phyloP scores from a whole-genome alignment of 306 rosid genomes.

The Castanea crenata region DNA sequence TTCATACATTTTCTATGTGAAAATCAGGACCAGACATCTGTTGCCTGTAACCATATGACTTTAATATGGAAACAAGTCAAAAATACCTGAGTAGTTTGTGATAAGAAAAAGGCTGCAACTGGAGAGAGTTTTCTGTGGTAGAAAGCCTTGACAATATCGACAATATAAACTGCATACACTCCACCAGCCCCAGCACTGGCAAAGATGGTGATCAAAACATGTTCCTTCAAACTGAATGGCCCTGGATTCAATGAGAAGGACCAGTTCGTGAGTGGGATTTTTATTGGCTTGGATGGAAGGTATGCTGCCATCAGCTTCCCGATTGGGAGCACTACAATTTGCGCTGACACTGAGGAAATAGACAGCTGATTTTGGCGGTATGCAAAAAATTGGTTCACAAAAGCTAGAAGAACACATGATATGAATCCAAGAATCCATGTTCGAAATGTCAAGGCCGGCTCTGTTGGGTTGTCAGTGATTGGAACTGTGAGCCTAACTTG shows the following conservation, averaged over 20 bases:
- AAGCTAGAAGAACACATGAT: slow-evolving; percentile 66
- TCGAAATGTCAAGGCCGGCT: slow-evolving; percentile 67
- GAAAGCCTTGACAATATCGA: slow-evolving; percentile 82
- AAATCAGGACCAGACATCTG: neutral
- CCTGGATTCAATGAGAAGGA: slow-evolving; percentile 74
- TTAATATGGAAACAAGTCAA: neutral
- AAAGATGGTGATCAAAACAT: slow-evolving; percentile 75
- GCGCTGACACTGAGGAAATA: slow-evolving; percentile 62
- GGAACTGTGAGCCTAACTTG: slow-evolving; percentile 81
- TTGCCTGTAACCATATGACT: neutral
- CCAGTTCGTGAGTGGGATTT: slow-evolving; percentile 52
- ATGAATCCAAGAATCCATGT: slow-evolving; percentile 75
- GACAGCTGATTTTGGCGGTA: slow-evolving; percentile 57
- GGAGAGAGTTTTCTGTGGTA: slow-evolving; percentile 59
- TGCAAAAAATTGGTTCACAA: slow-evolving; percentile 69
- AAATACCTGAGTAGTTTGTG: slow-evolving; percentile 76
- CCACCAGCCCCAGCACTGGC: slow-evolving; percentile 67
- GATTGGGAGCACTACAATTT: slow-evolving; percentile 64
- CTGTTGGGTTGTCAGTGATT: slow-evolving; percentile 58
- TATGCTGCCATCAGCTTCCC: slow-evolving; percentile 89
- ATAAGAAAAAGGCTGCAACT: slow-evolving; percentile 57
- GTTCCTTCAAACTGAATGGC: slow-evolving; percentile 77
- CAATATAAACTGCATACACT: slow-evolving; percentile 70
- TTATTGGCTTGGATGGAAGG: slow-evolving; percentile 35
- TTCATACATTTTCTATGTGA: neutral